Conservation (phyloP, 2,329 filamentous ascomycete species). For the Stagonosporopsis cucurbitacearum region DNA sequence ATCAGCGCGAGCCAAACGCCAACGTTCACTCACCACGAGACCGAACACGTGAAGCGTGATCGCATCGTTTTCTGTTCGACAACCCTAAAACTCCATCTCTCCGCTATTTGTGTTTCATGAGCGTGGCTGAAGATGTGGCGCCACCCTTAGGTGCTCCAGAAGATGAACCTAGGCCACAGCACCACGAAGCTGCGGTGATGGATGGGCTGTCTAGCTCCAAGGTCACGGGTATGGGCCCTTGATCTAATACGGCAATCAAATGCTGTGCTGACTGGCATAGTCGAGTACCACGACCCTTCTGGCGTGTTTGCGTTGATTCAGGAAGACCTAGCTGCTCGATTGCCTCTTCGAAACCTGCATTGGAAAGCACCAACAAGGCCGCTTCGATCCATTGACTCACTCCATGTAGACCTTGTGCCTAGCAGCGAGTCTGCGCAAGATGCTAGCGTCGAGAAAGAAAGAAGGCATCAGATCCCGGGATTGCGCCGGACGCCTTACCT, state of each 20-base stretch:
- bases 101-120: conserved; percentile 39
- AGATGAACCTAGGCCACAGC: conserved; percentile 41
- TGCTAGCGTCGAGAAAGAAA: conserved; percentile 55
- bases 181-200: conserved; percentile 45
- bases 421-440: conserved; percentile 57
- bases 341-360: conserved; percentile 89
- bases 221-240: conserved; percentile 54
- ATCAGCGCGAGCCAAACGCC: conserved; percentile 21
- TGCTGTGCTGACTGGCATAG: conserved; percentile 56
- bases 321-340: conserved; percentile 75
- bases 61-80: conserved; percentile 18
- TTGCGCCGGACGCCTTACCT: conserved; percentile 91
- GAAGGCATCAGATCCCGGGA: conserved; percentile 94
- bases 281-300: conserved; percentile 95
- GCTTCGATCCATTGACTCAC: conserved; percentile 87
- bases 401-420: conserved; percentile 87
- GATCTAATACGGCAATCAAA: neutral
- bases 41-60: conserved; percentile 28
- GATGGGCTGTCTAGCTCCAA: conserved; percentile 56
- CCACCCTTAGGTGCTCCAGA: conserved; percentile 46
- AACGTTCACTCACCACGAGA: conserved; percentile 30
- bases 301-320: conserved; percentile 84
- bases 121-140: conserved; percentile 47
- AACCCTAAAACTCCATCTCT: neutral
- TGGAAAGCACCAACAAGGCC: conserved; percentile 96